A percentile compares a stretch with the other conserved stretches of the same genome.
Evolutionary conservation across 2,329 filamentous ascomycete genomes (phyloP).

Genomic region (Arthrobotrys pseudoclavata): DNA sequence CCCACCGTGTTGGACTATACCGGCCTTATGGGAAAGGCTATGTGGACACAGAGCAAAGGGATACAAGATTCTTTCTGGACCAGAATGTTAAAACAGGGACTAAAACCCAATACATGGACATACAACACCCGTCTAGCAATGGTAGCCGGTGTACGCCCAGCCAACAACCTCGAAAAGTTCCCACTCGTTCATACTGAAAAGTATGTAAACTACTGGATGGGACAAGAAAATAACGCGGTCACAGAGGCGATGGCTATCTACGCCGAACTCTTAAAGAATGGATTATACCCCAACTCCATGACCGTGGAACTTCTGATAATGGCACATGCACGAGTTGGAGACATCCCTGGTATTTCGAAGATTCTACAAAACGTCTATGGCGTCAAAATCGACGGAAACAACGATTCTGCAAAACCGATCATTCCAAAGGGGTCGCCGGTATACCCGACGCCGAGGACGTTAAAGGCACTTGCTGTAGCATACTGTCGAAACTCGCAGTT

Average conservation of each 20-base stretch:
- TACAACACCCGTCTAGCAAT: slow-evolving; percentile 57
- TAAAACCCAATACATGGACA: slow-evolving; percentile 59
- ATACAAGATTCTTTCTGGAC: slow-evolving; percentile 45
- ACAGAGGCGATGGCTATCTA: slow-evolving; percentile 49
- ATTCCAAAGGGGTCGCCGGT: slow-evolving; percentile 51
- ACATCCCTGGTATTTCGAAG: slow-evolving; percentile 34
- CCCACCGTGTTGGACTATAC: slow-evolving; percentile 54
- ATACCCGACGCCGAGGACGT: slow-evolving; percentile 35
- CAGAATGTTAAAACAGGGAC: slow-evolving; percentile 33
- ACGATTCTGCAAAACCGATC: slow-evolving; percentile 15
- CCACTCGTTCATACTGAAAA: slow-evolving; percentile 38
- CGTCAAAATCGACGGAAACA: slow-evolving; percentile 32
- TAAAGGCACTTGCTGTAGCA: slow-evolving; percentile 41
- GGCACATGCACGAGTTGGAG: slow-evolving; percentile 34
- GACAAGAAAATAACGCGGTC: slow-evolving; percentile 18
- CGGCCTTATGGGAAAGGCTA: slow-evolving; percentile 54
- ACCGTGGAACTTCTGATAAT: slow-evolving; percentile 52
- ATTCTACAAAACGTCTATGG: slow-evolving; percentile 53
- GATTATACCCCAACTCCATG: slow-evolving; percentile 51
- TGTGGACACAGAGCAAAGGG: slow-evolving; percentile 33
- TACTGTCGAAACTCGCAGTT: slow-evolving; percentile 55
- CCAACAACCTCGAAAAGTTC: slow-evolving; percentile 48
- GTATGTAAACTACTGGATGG: slow-evolving; percentile 36
- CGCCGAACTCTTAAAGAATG: slow-evolving; percentile 51
- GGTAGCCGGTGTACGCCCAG: slow-evolving; percentile 33